Evolutionary conservation across 139 green algal genomes (phyloP).

Genomic region (Diplosphaera chodatii): DNA sequence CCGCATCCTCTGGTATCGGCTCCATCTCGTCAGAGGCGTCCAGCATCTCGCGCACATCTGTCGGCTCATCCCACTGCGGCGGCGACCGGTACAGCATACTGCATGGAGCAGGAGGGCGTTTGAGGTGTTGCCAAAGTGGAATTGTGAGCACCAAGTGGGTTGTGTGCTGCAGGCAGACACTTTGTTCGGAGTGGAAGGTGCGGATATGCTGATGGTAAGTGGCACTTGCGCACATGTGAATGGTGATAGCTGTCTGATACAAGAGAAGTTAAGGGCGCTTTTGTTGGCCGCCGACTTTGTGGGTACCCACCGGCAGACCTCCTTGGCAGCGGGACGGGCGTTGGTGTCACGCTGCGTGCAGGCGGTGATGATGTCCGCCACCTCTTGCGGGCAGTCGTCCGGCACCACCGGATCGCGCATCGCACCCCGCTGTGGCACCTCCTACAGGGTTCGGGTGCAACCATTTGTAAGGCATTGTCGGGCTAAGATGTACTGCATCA

Average conservation of each 20-base stretch:
- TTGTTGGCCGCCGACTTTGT: too few species aligned
- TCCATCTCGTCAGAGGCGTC: background rate
- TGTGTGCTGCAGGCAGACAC: too few species aligned
- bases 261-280: too few species aligned
- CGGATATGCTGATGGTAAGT: too few species aligned
- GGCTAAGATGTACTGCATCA: too few species aligned
- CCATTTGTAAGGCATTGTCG: too few species aligned
- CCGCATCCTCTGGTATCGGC: background rate
- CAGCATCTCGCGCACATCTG: background rate
- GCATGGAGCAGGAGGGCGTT: too few species aligned
- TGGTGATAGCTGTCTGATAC: too few species aligned
- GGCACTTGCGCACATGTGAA: too few species aligned
- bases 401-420: slow-evolving; percentile 3
- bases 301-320: background rate
- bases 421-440: slow-evolving; percentile 5
- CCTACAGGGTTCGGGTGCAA: background rate
- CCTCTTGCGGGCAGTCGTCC: slow-evolving; percentile 8
- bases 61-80: background rate
- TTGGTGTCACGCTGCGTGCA: background rate
- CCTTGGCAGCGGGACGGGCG: background rate
- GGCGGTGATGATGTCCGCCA: background rate
- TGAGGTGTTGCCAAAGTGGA: too few species aligned
- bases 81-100: background rate
- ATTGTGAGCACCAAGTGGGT: too few species aligned
- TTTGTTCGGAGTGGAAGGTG: too few species aligned